Base-by-base conservation (phyloP, 306 rosid species). In the Boehmeria nivea region DNA sequence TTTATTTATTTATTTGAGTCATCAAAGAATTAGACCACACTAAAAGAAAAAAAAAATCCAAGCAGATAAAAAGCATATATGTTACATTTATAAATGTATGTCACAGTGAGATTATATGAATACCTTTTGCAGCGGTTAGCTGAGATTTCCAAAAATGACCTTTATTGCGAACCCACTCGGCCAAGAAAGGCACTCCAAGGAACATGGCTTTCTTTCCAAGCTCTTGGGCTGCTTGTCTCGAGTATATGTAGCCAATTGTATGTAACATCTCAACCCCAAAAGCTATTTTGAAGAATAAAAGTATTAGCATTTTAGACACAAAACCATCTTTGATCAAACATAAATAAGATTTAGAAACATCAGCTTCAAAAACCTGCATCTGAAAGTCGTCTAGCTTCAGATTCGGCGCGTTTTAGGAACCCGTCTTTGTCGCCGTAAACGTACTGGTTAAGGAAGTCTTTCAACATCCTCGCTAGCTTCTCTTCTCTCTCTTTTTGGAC, bases 91-190 rank as follows among this genome's bases (percentile, higher is more conserved):
- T 31, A 31, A 31, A 4, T 10, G 36, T 31, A 31, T 31, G 8
- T 31, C 38, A 33, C 5, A 33, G 38, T 4, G 11, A 33, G 38
- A 33, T 33, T 33, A 40, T 12, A 11, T 40, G 7, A 27, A 17
- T 47, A 60, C 98, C 96, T 82, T 84, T 87, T 28, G 96, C 95
- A 34, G 99, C 99, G 18, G 95, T 84, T 31, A 87, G 63, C 70
- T 87, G 96, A 48, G 99, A 82, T 72, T 87, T 87, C 96, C 85
- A 87, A 63, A 76, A 87, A 71, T 87, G 96, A 34, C 99, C 95
- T 72, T 87, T 91, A 44, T 78, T 81, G 16, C 96, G 85, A 59
- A 87, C 88, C 96, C 96, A 87, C 70, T 91, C 96, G 17, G 96
- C 82, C 66, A 91, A 48, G 75, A 91, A 91, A 55, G 96, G 99